A percentile compares a stretch with the other conserved stretches of the same genome.
These are phyloP conservation scores for Pythium aphanidermatum DNA, from an alignment of 352 stramenopile species.

Conservation along the genomic window DNA sequence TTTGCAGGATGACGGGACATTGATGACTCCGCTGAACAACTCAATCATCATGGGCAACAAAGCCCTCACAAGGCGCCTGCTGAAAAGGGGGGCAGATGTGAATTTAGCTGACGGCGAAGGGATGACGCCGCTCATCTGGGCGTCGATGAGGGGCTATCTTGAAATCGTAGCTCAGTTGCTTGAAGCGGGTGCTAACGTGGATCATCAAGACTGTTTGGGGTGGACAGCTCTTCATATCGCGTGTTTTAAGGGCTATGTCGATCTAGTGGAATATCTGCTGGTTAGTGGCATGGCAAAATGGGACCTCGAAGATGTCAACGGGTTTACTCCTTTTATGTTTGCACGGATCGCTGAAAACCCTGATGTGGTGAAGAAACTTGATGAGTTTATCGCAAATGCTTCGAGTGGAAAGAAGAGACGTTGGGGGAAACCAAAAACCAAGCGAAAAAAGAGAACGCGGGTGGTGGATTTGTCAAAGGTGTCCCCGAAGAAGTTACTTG, in stretches of 20 bases:
- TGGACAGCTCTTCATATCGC: slow-evolving; percentile 69
- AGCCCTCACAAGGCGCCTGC: slow-evolving; percentile 45
- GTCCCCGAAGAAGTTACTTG: slow-evolving; percentile 48
- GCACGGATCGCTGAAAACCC: slow-evolving; percentile 60
- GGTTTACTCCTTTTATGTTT: slow-evolving; percentile 67
- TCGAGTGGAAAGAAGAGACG: slow-evolving; percentile 24
- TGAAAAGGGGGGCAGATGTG: slow-evolving; percentile 49
- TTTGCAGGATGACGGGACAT: slow-evolving; percentile 45
- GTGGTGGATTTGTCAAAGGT: slow-evolving; percentile 14
- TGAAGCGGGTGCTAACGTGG: slow-evolving; percentile 45
- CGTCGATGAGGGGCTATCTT: slow-evolving; percentile 58
- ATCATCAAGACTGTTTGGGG: slow-evolving; percentile 53
- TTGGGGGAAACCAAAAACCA: slow-evolving; percentile 15
- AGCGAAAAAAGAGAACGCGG: slow-evolving; percentile 26
- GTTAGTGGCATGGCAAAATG: slow-evolving; percentile 34
- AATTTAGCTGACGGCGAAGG: slow-evolving; percentile 54
- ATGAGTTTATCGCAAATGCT: slow-evolving; percentile 37
- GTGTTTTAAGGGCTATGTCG: slow-evolving; percentile 64
- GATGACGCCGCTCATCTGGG: slow-evolving; percentile 60
- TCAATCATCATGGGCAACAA: slow-evolving; percentile 84
- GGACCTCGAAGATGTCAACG: slow-evolving; percentile 53
- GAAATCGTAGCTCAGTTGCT: slow-evolving; percentile 70
- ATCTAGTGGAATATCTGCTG: slow-evolving; percentile 68
- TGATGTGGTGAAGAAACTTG: slow-evolving; percentile 51
- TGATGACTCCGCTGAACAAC: slow-evolving; percentile 61